phyloP scores from a whole-genome alignment of 2,329 filamentous ascomycete genomes.

The Monosporascus sp. region DNA sequence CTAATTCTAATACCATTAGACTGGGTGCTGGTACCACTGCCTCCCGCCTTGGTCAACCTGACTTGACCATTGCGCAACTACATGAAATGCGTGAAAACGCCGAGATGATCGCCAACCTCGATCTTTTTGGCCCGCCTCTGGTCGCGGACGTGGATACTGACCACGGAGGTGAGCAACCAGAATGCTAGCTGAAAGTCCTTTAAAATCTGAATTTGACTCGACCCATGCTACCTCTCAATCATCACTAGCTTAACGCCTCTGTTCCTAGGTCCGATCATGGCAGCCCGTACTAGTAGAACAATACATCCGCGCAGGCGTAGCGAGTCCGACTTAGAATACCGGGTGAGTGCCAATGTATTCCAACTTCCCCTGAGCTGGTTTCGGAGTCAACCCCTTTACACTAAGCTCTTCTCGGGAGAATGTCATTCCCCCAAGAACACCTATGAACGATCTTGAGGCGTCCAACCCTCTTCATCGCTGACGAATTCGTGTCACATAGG shows the following conservation, averaged over 20 bases:
- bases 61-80: slow-evolving; percentile 45
- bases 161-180: slow-evolving; percentile 39
- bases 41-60: slow-evolving; percentile 42
- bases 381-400: neutral
- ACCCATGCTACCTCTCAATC: no score
- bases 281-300: slow-evolving; percentile 37
- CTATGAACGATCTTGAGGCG: no score
- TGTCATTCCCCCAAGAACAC: no score
- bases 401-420: no score
- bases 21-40: slow-evolving; percentile 46
- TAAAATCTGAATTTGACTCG: no score
- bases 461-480: neutral
- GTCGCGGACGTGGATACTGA: slow-evolving; percentile 53
- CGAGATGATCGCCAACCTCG: slow-evolving; percentile 48
- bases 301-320: slow-evolving; percentile 50
- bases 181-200: no score
- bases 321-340: slow-evolving; percentile 29
- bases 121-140: slow-evolving; percentile 39
- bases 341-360: slow-evolving; percentile 6
- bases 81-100: slow-evolving; percentile 49
- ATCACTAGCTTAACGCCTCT: slow-evolving; percentile 3
- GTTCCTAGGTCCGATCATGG: slow-evolving; percentile 31
- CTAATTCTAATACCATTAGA: slow-evolving; percentile 26
- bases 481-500: slow-evolving; percentile 27
- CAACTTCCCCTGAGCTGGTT: neutral